Conservation (phyloP, 2,329 filamentous ascomycete species). For the Ophiosphaerella herpotricha region DNA sequence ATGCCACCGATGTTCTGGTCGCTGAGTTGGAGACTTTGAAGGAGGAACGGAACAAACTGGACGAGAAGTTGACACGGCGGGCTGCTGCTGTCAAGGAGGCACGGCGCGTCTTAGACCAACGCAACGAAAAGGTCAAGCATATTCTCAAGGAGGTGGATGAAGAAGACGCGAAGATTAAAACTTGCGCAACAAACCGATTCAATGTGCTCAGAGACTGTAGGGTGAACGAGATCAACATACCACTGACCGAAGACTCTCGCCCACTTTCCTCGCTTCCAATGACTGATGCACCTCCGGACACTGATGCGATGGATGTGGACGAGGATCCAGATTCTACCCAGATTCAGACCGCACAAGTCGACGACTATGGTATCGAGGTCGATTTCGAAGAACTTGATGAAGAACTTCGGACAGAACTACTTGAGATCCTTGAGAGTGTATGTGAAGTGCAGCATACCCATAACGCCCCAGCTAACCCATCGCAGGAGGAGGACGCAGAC, state of each 20-base stretch:
- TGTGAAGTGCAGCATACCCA: background rate
- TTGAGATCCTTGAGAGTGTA: conserved; percentile 53
- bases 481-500: conserved; percentile 68
- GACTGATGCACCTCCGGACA: conserved; percentile 77
- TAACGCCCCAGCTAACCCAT: conserved; percentile 8
- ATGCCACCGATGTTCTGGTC: conserved; percentile 71
- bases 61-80: conserved; percentile 69
- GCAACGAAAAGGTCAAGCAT: conserved; percentile 80
- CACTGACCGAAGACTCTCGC: conserved; percentile 71
- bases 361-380: conserved; percentile 90
- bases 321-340: conserved; percentile 60
- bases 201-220: conserved; percentile 85
- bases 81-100: conserved; percentile 78
- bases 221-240: conserved; percentile 88
- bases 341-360: conserved; percentile 62
- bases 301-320: conserved; percentile 92
- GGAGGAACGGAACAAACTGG: conserved; percentile 71
- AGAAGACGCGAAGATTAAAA: conserved; percentile 85
- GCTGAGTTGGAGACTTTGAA: conserved; percentile 78
- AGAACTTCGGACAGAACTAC: conserved; percentile 62
- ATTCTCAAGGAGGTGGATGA: conserved; percentile 74
- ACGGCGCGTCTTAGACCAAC: conserved; percentile 79
- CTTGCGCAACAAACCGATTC: conserved; percentile 82
- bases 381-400: conserved; percentile 83
- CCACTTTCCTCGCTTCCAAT: conserved; percentile 82